A percentile compares a stretch with the other conserved stretches of the same genome.
These are phyloP conservation scores for Pelargonium exstipulatum DNA, from an alignment of 441 rosid genomes.

Conservation along the genomic window DNA sequence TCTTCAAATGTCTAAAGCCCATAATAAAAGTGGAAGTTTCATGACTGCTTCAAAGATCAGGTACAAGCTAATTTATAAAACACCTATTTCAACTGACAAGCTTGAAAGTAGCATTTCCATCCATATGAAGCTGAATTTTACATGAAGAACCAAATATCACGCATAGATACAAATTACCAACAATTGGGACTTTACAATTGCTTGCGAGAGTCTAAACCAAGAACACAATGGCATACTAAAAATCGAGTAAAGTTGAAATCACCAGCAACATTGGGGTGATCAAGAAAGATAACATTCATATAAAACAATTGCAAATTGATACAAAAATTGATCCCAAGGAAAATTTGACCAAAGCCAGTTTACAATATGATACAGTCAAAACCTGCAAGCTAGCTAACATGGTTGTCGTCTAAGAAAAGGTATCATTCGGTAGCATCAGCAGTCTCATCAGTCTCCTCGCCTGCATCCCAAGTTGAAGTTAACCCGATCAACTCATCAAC, in stretches of 20 bases:
- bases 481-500: not conserved
- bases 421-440: constrained; percentile 24
- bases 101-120: too few relatives aligned
- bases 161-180: not conserved
- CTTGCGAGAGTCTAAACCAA: not conserved
- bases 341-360: constrained; percentile 8
- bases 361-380: constrained; percentile 1
- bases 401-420: not conserved
- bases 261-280: not conserved
- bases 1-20: too few relatives aligned
- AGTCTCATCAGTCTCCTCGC: constrained; percentile 26
- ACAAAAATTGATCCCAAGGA: constrained; percentile 13
- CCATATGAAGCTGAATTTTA: too few relatives aligned
- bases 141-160: too few relatives aligned
- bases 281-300: constrained; percentile 12
- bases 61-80: too few relatives aligned
- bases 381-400: constrained; percentile 9
- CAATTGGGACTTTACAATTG: not conserved
- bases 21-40: too few relatives aligned
- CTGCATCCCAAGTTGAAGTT: constrained; percentile 19
- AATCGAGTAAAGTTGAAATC: not conserved
- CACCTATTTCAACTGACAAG: too few relatives aligned
- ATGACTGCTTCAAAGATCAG: too few relatives aligned
- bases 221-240: not conserved
- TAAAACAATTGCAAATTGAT: constrained; percentile 7